Evolutionary conservation across 306 rosid species (phyloP).

Genomic region (Datisca glomerata): DNA sequence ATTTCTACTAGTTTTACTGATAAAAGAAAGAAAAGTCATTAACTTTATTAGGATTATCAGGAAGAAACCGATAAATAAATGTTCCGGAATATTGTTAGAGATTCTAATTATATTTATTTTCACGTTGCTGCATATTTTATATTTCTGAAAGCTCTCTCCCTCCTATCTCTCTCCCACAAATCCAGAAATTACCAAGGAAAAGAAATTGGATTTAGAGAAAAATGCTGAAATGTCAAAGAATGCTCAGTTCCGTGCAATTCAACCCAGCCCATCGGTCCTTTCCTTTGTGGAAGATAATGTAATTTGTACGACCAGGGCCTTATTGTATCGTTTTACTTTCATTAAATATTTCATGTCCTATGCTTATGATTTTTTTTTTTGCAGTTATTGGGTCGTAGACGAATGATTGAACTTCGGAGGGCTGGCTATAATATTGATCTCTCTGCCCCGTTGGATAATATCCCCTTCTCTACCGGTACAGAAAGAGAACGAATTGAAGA

Average conservation of each 20-base stretch:
- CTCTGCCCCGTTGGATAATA: conserved; percentile 83
- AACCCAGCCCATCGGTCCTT: conserved; percentile 77
- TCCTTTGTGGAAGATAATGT: conserved; percentile 89
- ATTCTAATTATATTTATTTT: neutral
- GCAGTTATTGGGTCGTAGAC: conserved; percentile 82
- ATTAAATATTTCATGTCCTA: neutral
- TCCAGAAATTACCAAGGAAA: conserved; percentile 44
- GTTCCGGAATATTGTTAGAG: too few species aligned
- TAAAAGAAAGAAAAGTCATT: neutral
- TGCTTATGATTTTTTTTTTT: conserved; percentile 16
- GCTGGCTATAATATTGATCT: conserved; percentile 90
- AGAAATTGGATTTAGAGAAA: conserved; percentile 38
- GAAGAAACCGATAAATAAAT: too few species aligned
- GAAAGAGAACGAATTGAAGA: conserved; percentile 83
- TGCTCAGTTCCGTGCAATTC: conserved; percentile 83
- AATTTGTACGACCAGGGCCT: conserved; percentile 38
- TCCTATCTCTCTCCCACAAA: neutral
- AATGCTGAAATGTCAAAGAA: conserved; percentile 54
- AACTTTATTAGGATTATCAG: too few species aligned
- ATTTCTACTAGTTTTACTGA: neutral
- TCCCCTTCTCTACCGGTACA: conserved; percentile 47
- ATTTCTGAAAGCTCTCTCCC: neutral
- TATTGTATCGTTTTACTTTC: neutral
- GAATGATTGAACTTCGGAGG: conserved; percentile 60
- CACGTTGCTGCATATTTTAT: neutral